Evolutionary conservation across 2,329 filamentous ascomycete genomes (phyloP).

Genomic region (Elsinoe ampelina): DNA sequence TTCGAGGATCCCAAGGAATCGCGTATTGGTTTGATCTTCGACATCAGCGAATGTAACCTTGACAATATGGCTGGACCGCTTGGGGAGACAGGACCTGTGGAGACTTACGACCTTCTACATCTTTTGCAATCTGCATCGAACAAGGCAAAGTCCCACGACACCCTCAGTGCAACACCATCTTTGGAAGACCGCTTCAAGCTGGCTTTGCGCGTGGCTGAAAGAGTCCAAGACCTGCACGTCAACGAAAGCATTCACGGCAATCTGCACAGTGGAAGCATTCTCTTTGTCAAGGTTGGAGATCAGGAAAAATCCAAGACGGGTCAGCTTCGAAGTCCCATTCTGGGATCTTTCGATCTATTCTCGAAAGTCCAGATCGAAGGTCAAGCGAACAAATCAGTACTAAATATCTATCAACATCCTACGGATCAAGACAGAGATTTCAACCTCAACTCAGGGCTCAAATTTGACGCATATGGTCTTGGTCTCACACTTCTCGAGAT

Average conservation of each 20-base stretch:
- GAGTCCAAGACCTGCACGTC: conserved; percentile 63
- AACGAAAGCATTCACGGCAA: conserved; percentile 62
- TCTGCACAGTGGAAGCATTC: conserved; percentile 56
- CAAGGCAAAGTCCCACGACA: conserved; percentile 31
- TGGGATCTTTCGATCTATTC: conserved; percentile 69
- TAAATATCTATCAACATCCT: conserved; percentile 24
- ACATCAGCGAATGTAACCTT: conserved; percentile 50
- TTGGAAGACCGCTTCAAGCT: conserved; percentile 69
- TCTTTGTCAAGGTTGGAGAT: conserved; percentile 48
- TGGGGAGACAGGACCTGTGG: conserved; percentile 24
- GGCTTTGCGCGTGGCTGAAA: conserved; percentile 62
- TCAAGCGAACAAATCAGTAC: conserved; percentile 38
- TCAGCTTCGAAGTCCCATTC: conserved; percentile 58
- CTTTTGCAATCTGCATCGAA: conserved; percentile 39
- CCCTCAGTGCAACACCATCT: conserved; percentile 44
- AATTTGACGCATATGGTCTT: conserved; percentile 60
- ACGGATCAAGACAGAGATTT: conserved; percentile 27
- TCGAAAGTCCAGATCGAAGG: conserved; percentile 48
- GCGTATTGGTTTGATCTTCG: conserved; percentile 65
- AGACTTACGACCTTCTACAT: conserved; percentile 38
- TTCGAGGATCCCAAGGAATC: conserved; percentile 64
- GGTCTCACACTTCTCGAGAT: conserved; percentile 65
- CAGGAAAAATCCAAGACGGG: conserved; percentile 33
- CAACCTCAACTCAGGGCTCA: conserved; percentile 40
- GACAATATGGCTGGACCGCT: conserved; percentile 22